Evolutionary conservation across 1,284 basidiomycete species (phyloP).

Genomic region (Leccinum angustisporum): DNA sequence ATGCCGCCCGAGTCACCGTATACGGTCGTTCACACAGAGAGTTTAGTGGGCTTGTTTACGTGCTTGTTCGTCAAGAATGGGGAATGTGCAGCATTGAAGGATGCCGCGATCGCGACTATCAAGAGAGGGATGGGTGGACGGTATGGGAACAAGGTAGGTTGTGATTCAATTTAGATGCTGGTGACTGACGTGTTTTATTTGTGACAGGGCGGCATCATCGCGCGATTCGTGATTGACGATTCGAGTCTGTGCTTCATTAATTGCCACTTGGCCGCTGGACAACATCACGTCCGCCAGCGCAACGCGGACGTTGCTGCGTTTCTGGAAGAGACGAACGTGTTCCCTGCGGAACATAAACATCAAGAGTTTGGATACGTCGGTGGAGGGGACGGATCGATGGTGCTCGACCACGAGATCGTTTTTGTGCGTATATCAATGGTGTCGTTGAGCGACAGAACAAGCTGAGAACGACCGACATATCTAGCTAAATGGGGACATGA

Average conservation of each 20-base stretch:
- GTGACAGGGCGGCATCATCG: slow-evolving; percentile 81
- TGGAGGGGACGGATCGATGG: slow-evolving; percentile 93
- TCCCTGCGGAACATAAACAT: slow-evolving; percentile 43
- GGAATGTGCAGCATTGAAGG: slow-evolving; percentile 59
- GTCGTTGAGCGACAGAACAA: not conserved
- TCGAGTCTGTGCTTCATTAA: slow-evolving; percentile 94
- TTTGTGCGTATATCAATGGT: slow-evolving; percentile 61
- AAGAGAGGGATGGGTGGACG: slow-evolving; percentile 91
- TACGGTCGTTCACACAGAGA: slow-evolving; percentile 82
- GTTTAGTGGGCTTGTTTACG: slow-evolving; percentile 86
- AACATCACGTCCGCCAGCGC: slow-evolving; percentile 76
- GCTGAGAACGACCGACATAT: not conserved
- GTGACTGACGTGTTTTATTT: not conserved
- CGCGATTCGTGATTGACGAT: slow-evolving; percentile 89
- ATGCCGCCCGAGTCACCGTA: slow-evolving; percentile 74
- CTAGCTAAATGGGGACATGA: slow-evolving; percentile 80
- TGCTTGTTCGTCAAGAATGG: slow-evolving; percentile 82
- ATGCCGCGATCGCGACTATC: slow-evolving; percentile 75
- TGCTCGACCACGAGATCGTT: slow-evolving; percentile 93
- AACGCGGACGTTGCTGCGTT: slow-evolving; percentile 87
- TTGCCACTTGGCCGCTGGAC: slow-evolving; percentile 94
- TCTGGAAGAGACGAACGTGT: slow-evolving; percentile 77
- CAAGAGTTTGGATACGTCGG: slow-evolving; percentile 72
- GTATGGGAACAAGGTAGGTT: slow-evolving; percentile 90
- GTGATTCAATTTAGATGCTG: not conserved